Conservation (phyloP, 2,329 filamentous ascomycete genomes). For the Fonsecaea nubica region DNA sequence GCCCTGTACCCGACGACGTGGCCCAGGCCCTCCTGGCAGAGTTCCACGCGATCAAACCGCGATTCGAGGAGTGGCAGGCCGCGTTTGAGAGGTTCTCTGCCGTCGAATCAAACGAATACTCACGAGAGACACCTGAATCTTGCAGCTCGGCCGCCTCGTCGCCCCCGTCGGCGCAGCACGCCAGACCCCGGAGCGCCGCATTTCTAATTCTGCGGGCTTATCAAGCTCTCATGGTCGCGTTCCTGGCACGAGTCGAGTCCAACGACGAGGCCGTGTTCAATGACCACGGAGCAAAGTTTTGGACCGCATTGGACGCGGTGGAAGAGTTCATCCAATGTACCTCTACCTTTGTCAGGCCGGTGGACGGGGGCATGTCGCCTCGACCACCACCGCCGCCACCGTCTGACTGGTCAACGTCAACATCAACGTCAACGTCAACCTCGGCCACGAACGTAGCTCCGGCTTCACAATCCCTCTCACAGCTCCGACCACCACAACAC, state of each 20-base stretch:
- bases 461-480: background rate
- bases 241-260: conserved; percentile 19
- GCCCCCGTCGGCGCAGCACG: conserved; percentile 3
- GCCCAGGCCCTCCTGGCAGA: conserved; percentile 11
- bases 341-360: conserved; percentile 10
- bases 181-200: conserved; percentile 8
- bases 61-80: conserved; percentile 14
- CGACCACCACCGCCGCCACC: background rate
- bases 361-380: background rate
- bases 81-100: conserved; percentile 11
- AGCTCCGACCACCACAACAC: background rate
- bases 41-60: conserved; percentile 13
- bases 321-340: conserved; percentile 29
- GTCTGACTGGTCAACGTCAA: background rate
- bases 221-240: conserved; percentile 13
- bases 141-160: conserved; percentile 1
- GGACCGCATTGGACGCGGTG: conserved; percentile 16
- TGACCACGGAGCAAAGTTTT: conserved; percentile 21
- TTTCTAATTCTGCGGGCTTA: conserved; percentile 20
- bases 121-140: conserved; percentile 19
- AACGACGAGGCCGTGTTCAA: conserved; percentile 25
- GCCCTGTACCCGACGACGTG: conserved; percentile 14
- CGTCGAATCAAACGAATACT: conserved; percentile 13
- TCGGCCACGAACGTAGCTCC: background rate
- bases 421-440: background rate